Percentiles rank a stretch among this genome's conserved stretches.
Evolutionary conservation across 1,284 basidiomycete genomes (phyloP).

Genomic region (Malassezia cuniculi): DNA sequence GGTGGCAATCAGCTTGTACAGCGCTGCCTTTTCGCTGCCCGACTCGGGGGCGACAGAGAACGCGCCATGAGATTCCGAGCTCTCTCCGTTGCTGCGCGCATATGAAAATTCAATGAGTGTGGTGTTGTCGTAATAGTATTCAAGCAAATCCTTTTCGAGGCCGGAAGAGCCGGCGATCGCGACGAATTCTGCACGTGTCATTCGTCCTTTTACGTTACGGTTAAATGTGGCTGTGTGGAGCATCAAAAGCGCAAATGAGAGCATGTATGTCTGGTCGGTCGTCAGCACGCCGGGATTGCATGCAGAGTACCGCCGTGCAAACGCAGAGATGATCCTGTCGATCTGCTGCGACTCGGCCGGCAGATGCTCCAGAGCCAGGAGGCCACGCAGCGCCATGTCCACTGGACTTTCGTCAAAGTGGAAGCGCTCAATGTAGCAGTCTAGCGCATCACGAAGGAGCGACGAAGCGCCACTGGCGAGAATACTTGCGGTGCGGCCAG

Average conservation of each 20-base stretch:
- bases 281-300: constrained; percentile 71
- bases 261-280: constrained; percentile 81
- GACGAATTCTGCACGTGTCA: constrained; percentile 51
- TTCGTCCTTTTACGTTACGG: constrained; percentile 90
- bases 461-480: constrained; percentile 51
- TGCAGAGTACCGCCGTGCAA: constrained; percentile 67
- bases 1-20: constrained; percentile 2
- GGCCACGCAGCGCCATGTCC: constrained; percentile 76
- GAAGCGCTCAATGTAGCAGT: constrained; percentile 63
- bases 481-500: constrained; percentile 8
- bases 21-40: constrained; percentile 4
- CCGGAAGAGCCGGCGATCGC: constrained; percentile 54
- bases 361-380: constrained; percentile 81
- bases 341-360: constrained; percentile 97
- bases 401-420: constrained; percentile 69
- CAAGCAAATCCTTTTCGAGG: constrained; percentile 66
- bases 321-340: constrained; percentile 89
- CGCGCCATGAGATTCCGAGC: constrained; percentile 11
- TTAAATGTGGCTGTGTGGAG: constrained; percentile 97
- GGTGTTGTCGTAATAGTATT: constrained; percentile 95
- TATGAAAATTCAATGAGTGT: constrained; percentile 85
- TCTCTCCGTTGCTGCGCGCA: constrained; percentile 17
- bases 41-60: background rate
- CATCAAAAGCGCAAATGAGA: constrained; percentile 98
- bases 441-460: constrained; percentile 62